These are phyloP conservation scores for Populus nigra DNA, from an alignment of 345 rosid genomes.

Conservation along the genomic window DNA sequence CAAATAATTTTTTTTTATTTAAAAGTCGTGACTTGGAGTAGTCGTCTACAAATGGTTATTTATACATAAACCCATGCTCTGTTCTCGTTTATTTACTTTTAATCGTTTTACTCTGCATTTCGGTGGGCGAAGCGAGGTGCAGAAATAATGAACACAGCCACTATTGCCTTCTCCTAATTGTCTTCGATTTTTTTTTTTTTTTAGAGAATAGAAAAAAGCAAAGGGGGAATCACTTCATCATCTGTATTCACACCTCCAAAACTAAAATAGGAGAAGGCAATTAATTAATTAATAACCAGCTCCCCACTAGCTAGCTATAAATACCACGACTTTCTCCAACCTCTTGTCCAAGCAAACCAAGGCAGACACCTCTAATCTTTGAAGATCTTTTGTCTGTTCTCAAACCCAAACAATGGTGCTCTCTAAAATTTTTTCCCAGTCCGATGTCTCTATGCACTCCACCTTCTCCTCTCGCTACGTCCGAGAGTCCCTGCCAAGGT, in stretches of 20 bases:
- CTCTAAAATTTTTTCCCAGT: constrained; percentile 55
- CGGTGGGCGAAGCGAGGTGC: not conserved
- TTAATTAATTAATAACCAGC: not conserved
- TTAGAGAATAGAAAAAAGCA: not conserved
- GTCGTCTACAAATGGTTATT: no score
- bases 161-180: no score
- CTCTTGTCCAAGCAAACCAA: not conserved
- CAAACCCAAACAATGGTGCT: constrained; percentile 47
- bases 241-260: no score
- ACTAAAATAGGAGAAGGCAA: not conserved
- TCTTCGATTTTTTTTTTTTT: not conserved
- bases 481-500: constrained; percentile 73
- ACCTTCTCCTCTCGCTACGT: constrained; percentile 89
- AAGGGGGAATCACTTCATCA: no score
- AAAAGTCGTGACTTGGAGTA: no score
- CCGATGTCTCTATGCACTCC: constrained; percentile 75
- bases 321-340: not conserved
- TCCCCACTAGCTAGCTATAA: not conserved
- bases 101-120: not conserved
- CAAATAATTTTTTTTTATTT: no score
- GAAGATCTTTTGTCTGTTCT: not conserved
- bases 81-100: not conserved
- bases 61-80: no score
- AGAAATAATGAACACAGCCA: not conserved
- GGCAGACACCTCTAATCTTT: not conserved